phyloP scores from a whole-genome alignment of 495 filamentous ascomycete genomes.

The Glutinoglossum americanum region DNA sequence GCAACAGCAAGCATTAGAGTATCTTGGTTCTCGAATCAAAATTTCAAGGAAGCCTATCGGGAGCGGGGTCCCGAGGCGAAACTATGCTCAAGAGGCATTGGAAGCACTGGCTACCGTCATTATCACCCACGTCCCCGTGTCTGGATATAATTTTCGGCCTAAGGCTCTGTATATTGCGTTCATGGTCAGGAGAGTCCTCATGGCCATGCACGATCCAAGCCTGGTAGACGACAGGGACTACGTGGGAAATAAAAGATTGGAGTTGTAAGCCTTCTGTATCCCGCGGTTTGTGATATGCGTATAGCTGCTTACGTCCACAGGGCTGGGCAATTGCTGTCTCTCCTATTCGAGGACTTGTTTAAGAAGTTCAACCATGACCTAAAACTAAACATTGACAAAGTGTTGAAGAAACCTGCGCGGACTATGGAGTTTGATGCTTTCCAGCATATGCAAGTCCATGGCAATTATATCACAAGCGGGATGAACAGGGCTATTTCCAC shows the following conservation, averaged over 20 bases:
- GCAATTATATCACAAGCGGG: constrained; percentile 64
- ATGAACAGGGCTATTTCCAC: constrained; percentile 89
- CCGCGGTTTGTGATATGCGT: neutral
- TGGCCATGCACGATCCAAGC: constrained; percentile 72
- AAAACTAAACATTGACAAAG: constrained; percentile 81
- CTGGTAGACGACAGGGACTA: constrained; percentile 94
- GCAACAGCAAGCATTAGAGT: constrained; percentile 87
- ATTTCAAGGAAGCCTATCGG: constrained; percentile 42
- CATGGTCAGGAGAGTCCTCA: constrained; percentile 84
- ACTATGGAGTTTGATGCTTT: constrained; percentile 71
- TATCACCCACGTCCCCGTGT: constrained; percentile 80
- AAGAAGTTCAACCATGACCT: constrained; percentile 77
- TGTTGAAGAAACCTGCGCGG: constrained; percentile 70
- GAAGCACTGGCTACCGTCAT: constrained; percentile 82
- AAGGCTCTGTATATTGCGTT: constrained; percentile 91
- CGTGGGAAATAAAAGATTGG: constrained; percentile 89
- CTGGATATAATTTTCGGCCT: constrained; percentile 73
- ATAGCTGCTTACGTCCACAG: constrained; percentile 22
- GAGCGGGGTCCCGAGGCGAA: constrained; percentile 33
- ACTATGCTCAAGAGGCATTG: constrained; percentile 66
- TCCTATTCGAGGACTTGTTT: constrained; percentile 94
- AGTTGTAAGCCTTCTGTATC: constrained; percentile 25
- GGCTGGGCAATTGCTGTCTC: constrained; percentile 66
- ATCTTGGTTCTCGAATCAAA: constrained; percentile 65
- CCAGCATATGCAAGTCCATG: constrained; percentile 51